Conservation (phyloP, 768 basidiomycete species). For the Kwoniella sp. region DNA sequence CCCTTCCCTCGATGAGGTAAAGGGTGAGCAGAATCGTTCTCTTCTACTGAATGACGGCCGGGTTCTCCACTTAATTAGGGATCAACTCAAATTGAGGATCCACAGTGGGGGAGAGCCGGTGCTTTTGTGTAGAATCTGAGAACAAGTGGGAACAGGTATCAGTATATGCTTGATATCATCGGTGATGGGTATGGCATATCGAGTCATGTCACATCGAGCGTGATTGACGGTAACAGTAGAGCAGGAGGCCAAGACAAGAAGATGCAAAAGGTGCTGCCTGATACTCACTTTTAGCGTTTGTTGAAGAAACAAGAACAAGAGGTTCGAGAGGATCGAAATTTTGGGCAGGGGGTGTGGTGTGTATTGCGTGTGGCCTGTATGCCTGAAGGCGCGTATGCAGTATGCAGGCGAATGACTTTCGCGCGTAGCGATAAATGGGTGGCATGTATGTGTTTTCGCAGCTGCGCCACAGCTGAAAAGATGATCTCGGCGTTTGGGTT, state of each 20-base stretch:
- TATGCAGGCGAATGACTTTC: too few relatives aligned
- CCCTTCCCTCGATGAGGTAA: neutral
- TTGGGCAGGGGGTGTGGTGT: neutral
- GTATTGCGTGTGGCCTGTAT: too few relatives aligned
- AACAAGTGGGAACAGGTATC: neutral
- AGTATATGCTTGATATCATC: neutral
- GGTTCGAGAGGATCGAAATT: neutral
- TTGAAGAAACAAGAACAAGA: slow-evolving; percentile 28
- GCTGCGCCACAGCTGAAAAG: neutral
- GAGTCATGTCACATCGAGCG: neutral
- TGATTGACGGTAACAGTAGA: neutral
- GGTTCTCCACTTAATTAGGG: slow-evolving; percentile 22
- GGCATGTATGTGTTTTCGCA: too few relatives aligned
- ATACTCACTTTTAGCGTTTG: slow-evolving; percentile 34
- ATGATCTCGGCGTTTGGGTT: slow-evolving; percentile 14
- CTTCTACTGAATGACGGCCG: slow-evolving; percentile 43
- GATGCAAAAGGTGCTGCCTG: slow-evolving; percentile 1
- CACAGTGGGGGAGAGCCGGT: slow-evolving; percentile 25
- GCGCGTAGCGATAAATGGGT: too few relatives aligned
- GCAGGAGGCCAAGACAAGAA: neutral
- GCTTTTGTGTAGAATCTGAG: slow-evolving; percentile 39
- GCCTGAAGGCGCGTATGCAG: too few relatives aligned
- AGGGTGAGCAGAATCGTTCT: slow-evolving; percentile 19
- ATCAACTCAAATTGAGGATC: slow-evolving; percentile 28
- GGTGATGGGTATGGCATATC: too few relatives aligned